A percentile compares a stretch with the other conserved stretches of the same genome.
These are phyloP conservation scores for Starmera caribaea DNA, from an alignment of 805 yeast genomes.

Conservation along the genomic window DNA sequence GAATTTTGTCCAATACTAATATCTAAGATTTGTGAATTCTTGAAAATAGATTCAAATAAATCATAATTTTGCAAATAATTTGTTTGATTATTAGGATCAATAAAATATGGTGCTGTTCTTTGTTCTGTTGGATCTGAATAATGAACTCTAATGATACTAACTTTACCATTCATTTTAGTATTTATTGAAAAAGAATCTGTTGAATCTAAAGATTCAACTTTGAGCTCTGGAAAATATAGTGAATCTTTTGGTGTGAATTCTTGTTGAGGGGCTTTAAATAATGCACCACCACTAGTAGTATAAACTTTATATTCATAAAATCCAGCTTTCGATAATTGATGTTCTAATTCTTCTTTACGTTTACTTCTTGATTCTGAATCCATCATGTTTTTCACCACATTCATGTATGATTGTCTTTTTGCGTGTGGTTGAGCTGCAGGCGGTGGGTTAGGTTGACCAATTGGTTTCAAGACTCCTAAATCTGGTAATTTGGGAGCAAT, in stretches of 20 bases:
- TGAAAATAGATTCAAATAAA: constrained; percentile 30
- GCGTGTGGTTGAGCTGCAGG: constrained; percentile 25
- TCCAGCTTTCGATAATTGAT: constrained; percentile 60
- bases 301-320: constrained; percentile 55
- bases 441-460: constrained; percentile 35
- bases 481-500: constrained; percentile 27
- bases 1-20: constrained; percentile 66
- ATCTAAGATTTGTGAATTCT: constrained; percentile 64
- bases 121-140: constrained; percentile 64
- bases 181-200: constrained; percentile 17
- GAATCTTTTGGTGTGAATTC: constrained; percentile 67
- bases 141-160: constrained; percentile 56
- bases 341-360: constrained; percentile 44
- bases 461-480: constrained; percentile 30
- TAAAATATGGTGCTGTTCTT: constrained; percentile 52
- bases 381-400: constrained; percentile 34
- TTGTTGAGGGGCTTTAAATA: constrained; percentile 75
- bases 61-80: constrained; percentile 29
- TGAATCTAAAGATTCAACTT: constrained; percentile 41
- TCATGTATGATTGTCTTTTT: constrained; percentile 20
- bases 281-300: constrained; percentile 72
- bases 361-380: constrained; percentile 37
- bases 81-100: constrained; percentile 26
- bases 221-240: constrained; percentile 73
- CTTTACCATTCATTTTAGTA: constrained; percentile 36